Evolutionary conservation across 1,139 yeast species (phyloP).

Genomic region (Entelexis paramagnoliae): DNA sequence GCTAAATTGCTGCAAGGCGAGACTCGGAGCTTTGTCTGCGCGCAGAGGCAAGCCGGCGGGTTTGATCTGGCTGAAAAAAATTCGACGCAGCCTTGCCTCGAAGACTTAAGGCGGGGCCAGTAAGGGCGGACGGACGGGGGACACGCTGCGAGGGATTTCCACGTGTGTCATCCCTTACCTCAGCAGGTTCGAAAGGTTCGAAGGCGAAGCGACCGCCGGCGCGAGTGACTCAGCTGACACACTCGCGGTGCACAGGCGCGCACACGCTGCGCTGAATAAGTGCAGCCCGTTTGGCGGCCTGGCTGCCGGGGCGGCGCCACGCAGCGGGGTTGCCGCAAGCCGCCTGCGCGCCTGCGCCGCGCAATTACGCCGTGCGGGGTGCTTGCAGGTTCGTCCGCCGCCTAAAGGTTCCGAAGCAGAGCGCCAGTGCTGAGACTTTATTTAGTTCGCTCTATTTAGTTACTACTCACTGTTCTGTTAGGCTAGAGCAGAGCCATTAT

Average conservation of each 20-base stretch:
- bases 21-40: neutral
- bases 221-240: neutral
- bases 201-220: neutral
- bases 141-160: conserved; percentile 6
- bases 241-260: neutral
- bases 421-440: too few species aligned
- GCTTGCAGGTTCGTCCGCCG: too few species aligned
- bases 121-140: conserved; percentile 4
- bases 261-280: neutral
- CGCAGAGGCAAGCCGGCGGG: conserved; percentile 3
- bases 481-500: too few species aligned
- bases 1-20: neutral
- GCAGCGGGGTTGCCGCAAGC: too few species aligned
- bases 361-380: too few species aligned
- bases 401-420: too few species aligned
- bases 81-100: conserved; percentile 7
- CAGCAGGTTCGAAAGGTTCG: conserved; percentile 5
- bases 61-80: conserved; percentile 6
- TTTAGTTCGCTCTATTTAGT: too few species aligned
- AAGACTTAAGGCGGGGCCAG: conserved; percentile 9
- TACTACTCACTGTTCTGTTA: too few species aligned
- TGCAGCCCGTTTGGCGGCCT: neutral
- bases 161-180: neutral
- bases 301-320: too few species aligned
- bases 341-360: too few species aligned